Base-by-base conservation (phyloP, 2,329 filamentous ascomycete species). In the Fonsecaea erecta region DNA sequence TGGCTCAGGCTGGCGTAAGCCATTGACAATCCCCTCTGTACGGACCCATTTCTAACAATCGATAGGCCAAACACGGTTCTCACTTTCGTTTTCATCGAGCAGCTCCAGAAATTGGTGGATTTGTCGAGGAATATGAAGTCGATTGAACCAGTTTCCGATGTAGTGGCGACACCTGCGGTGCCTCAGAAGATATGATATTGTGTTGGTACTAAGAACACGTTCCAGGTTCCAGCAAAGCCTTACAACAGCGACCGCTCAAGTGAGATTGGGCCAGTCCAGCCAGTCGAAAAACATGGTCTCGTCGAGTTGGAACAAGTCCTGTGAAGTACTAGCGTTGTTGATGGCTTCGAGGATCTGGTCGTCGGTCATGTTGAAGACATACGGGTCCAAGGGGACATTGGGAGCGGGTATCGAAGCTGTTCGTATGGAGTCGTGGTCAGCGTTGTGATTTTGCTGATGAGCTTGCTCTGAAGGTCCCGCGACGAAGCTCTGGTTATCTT, bases 331-430 rank as follows among this genome's bases (percentile, higher is more conserved):
- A 0, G 86, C 85, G 67, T 86, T 84, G 71, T 88, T 88, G 30
- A 90, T 81, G 3, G 87, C 86, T 68, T 89, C 86, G 4, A 86
- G 82, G 53, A 90, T 88, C 72, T 90, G 87, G 64, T 88, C 83
- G 63, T 89, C 86, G 0, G 88, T 90, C 88, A 90, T 90, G 34
- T 86, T 80, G 1, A 70, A 69, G n/a, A 70, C 62, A 63, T 68
- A 70, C 26, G 67, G 68, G 16, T 68, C 62, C 12, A 55, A 14
- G 30, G 55, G 11, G 8, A 26, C 54, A 16, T 65, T 62, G n/a
- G 60, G 40, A 14, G 48, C 32, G 9, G 32, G 40, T 24, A 55
- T 52, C n/a, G 62, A 12, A 8, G 57, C 26, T 24, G n/a, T 40
- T 8, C 52, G 62, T 24, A 60, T 16, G 4, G 59, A 52, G 16